Percentiles rank a stretch among this genome's conserved stretches.
Evolutionary conservation across 805 yeast species (phyloP).

Genomic region (Sungouiozyma ichnusensis): DNA sequence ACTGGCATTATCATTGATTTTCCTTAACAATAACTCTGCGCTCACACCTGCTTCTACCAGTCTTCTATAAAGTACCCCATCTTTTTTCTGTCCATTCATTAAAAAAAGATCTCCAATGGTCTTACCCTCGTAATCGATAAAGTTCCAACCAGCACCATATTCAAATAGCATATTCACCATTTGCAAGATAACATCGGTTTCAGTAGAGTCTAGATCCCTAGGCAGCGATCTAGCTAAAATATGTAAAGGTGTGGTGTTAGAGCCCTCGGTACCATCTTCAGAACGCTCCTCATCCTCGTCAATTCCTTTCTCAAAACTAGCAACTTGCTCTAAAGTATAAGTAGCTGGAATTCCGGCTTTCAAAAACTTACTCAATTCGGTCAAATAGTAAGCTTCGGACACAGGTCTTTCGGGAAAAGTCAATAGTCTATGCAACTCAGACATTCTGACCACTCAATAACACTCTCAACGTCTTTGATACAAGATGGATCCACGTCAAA

Average conservation of each 20-base stretch:
- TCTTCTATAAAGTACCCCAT: conserved; percentile 35
- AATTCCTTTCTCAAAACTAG: conserved; percentile 39
- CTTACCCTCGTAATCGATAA: conserved; percentile 56
- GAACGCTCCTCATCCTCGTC: conserved; percentile 15
- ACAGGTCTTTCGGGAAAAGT: conserved; percentile 44
- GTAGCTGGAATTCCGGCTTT: conserved; percentile 71
- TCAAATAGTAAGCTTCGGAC: conserved; percentile 32
- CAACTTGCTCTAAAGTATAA: conserved; percentile 68
- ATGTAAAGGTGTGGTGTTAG: conserved; percentile 76
- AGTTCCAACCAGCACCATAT: conserved; percentile 90
- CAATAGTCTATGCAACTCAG: conserved; percentile 62
- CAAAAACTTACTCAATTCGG: conserved; percentile 37
- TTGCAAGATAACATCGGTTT: conserved; percentile 35
- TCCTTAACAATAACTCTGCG: conserved; percentile 73
- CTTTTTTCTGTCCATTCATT: conserved; percentile 35
- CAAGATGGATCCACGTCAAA: no score
- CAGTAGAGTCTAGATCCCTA: conserved; percentile 26
- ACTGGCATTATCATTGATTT: conserved; percentile 46
- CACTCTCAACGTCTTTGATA: no score
- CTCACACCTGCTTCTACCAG: conserved; percentile 80
- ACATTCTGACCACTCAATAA: conserved; percentile 33
- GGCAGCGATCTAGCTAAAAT: conserved; percentile 47
- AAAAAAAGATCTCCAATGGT: conserved; percentile 80
- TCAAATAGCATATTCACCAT: conserved; percentile 62
- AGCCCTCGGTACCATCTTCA: conserved; percentile 28